These are phyloP conservation scores for Podaxis rugospora DNA, from an alignment of 768 basidiomycete genomes.

Conservation along the genomic window DNA sequence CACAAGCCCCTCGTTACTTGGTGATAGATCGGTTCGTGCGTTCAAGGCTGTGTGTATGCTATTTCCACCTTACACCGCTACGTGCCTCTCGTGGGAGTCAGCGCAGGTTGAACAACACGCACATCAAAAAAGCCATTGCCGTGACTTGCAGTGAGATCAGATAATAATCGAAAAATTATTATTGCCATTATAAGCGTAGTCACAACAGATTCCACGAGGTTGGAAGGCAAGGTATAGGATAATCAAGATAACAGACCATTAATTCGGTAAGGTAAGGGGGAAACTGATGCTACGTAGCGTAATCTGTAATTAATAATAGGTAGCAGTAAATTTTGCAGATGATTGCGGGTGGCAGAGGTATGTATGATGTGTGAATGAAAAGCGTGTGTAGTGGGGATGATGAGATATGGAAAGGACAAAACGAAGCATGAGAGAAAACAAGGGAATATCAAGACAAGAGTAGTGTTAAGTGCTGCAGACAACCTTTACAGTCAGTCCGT, in stretches of 20 bases:
- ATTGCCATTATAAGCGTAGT: background rate
- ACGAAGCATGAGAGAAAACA: background rate
- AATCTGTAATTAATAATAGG: conserved; percentile 3
- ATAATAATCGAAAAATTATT: background rate
- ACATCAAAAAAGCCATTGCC: background rate
- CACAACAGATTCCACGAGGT: background rate
- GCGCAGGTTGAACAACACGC: background rate
- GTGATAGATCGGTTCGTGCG: background rate
- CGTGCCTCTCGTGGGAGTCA: background rate
- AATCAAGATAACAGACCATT: background rate
- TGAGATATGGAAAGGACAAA: background rate
- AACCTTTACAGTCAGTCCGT: background rate
- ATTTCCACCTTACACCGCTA: background rate
- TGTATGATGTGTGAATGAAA: background rate
- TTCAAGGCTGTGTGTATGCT: background rate
- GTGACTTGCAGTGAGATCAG: background rate
- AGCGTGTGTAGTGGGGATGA: background rate
- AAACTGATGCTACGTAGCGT: background rate
- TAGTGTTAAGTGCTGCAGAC: background rate
- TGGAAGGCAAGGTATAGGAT: background rate
- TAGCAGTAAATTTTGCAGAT: background rate
- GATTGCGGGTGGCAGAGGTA: background rate
- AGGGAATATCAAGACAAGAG: background rate
- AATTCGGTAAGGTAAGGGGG: background rate
- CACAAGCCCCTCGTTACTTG: background rate